Evolutionary conservation across 2,329 filamentous ascomycete species (phyloP).

Genomic region (Bipolaris zeicola): DNA sequence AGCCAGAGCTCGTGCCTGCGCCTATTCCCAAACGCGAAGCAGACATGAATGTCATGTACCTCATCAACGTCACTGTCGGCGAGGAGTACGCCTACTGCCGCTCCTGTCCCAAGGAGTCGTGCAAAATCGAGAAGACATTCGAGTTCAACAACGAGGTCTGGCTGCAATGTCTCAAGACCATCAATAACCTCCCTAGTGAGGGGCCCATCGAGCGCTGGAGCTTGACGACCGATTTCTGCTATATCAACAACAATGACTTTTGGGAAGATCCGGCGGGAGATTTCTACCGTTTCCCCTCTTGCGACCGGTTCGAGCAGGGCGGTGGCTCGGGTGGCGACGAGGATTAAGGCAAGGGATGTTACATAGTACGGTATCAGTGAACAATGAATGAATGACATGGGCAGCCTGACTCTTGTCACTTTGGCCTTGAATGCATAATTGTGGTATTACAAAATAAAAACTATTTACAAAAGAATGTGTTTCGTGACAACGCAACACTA

Average conservation of each 20-base stretch:
- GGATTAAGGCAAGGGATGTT: background rate
- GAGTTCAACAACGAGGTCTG: conserved; percentile 33
- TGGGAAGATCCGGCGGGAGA: conserved; percentile 35
- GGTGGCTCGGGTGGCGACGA: background rate
- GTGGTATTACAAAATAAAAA: background rate
- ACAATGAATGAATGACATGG: background rate
- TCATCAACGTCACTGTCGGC: conserved; percentile 39
- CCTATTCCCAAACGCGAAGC: background rate
- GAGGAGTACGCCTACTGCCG: conserved; percentile 37
- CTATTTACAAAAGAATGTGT: background rate
- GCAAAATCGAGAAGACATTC: conserved; percentile 22
- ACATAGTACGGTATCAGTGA: background rate
- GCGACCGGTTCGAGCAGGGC: conserved; percentile 23
- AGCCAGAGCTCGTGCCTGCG: background rate
- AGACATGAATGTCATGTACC: conserved; percentile 20
- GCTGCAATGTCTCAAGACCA: conserved; percentile 27
- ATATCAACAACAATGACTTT: conserved; percentile 33
- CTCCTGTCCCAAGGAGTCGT: conserved; percentile 23
- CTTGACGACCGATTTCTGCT: conserved; percentile 41
- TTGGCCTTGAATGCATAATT: background rate
- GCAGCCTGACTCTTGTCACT: background rate
- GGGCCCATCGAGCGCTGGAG: conserved; percentile 22
- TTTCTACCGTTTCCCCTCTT: conserved; percentile 32
- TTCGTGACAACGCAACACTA: too few species aligned
- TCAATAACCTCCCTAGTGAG: conserved; percentile 14